Conservation (phyloP, 179 eudicot genomes). For the Drosera spatulata region DNA sequence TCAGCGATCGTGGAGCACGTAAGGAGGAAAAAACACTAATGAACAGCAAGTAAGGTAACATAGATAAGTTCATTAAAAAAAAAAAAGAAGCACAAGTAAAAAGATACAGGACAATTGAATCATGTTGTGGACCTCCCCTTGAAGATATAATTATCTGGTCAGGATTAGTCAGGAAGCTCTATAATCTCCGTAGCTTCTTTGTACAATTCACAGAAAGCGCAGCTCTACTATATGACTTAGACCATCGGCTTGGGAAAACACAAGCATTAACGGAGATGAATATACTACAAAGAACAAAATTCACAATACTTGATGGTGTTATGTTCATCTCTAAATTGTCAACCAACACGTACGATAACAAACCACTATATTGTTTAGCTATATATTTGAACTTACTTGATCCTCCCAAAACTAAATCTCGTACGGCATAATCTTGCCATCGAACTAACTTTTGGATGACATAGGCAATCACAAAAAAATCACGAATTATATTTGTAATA, state of each 20-base stretch:
- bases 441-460: slow-evolving; percentile 11
- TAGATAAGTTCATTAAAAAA: too few relatives aligned
- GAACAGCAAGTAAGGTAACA: too few relatives aligned
- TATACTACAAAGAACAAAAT: slow-evolving; percentile 35
- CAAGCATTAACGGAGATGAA: slow-evolving; percentile 30
- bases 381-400: background rate
- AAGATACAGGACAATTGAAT: background rate
- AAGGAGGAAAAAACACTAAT: too few relatives aligned
- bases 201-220: slow-evolving; percentile 26
- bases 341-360: slow-evolving; percentile 21
- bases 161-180: slow-evolving; percentile 28
- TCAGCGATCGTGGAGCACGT: too few relatives aligned
- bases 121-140: slow-evolving; percentile 34
- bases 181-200: slow-evolving; percentile 24
- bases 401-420: slow-evolving; percentile 41
- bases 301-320: slow-evolving; percentile 25
- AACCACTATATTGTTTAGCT: slow-evolving; percentile 7
- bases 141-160: slow-evolving; percentile 33
- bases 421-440: slow-evolving; percentile 5
- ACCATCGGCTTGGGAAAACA: slow-evolving; percentile 26
- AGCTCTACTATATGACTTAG: slow-evolving; percentile 34
- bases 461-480: background rate
- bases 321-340: slow-evolving; percentile 53
- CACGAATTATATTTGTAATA: background rate
- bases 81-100: background rate